Percentiles rank a stretch among this genome's conserved stretches.
phyloP scores from a whole-genome alignment of 1,284 basidiomycete species.

The Irpex sp. region DNA sequence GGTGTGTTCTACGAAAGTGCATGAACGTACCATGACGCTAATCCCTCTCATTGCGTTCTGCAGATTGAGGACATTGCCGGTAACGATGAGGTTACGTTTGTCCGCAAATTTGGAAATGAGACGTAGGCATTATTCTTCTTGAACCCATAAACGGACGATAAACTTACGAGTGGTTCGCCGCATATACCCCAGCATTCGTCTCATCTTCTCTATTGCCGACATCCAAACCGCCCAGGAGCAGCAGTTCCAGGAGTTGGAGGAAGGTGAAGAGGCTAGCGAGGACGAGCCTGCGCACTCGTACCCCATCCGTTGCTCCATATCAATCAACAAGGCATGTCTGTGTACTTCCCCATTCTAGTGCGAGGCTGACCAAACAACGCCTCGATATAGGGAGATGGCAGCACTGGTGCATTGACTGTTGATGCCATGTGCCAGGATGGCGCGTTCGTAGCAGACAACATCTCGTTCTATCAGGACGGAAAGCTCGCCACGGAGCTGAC shows the following conservation, averaged over 20 bases:
- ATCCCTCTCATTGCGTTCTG: not conserved
- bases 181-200: conserved; percentile 51
- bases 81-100: conserved; percentile 81
- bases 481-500: conserved; percentile 76
- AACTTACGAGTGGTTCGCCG: not conserved
- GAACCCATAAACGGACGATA: not conserved
- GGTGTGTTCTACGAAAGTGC: conserved; percentile 35
- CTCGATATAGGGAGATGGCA: not conserved
- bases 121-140: conserved; percentile 48
- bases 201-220: conserved; percentile 85
- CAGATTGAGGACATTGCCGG: conserved; percentile 74
- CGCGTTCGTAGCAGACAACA: conserved; percentile 84
- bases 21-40: not conserved
- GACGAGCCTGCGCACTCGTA: conserved; percentile 44
- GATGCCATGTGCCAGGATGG: conserved; percentile 86
- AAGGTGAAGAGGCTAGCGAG: conserved; percentile 35
- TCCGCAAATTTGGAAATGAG: conserved; percentile 89
- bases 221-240: conserved; percentile 50
- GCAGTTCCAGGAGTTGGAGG: conserved; percentile 37
- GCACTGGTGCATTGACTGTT: conserved; percentile 69
- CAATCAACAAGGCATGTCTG: conserved; percentile 74
- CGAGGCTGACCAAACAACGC: conserved; percentile 4
- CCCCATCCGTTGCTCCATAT: conserved; percentile 76
- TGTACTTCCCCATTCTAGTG: conserved; percentile 9
- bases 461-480: conserved; percentile 79